Evolutionary conservation across 139 green algal species (phyloP), one percentile per base, ranked within the genome.

Genomic region (Diplosphaera chodatii): DNA sequence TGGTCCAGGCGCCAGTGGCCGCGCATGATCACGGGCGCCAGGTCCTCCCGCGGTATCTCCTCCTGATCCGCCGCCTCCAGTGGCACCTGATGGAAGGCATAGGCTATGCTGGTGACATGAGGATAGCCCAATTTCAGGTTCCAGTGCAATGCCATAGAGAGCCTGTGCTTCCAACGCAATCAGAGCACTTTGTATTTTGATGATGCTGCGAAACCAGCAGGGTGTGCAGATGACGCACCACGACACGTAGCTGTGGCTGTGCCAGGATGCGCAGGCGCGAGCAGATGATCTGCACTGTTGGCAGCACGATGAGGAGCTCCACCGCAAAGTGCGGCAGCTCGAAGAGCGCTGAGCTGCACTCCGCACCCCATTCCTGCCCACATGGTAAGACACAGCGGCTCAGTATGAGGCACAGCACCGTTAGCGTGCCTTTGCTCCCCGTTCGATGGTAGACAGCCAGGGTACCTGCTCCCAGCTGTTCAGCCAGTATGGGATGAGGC

Each of bases 301-400:
- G 90, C 67, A 96, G 83, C 55, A 96, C 87, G 34, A 96, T 83
- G 31, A 95, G 78, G 68, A 96, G 82, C 78, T 96, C 90, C 56
- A 91, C 63, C 3, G 90, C 90, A 83, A 95, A 96, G 74, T 95
- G 89, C 5, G 90, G 90, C 68, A 96, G 85, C 86, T 96, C 90
- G 71, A 95, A 96, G 28, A 88, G 70, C 75, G 87, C 79, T 41
- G 48, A 74, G 63, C 68, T 79, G 74, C 81, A 87, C 63, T 88
- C 83, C 40, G 83, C 81, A 33, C 83, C 83, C 76, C 80, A 88
- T 31, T 85, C 71, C 68, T 80, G 74, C 48, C 8, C 37, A 48
- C 37, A 48, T 48, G 6, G 37, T n/a, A n/a, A n/a, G n/a, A n/a
- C n/a, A n/a, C n/a, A n/a, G n/a, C n/a, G n/a, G n/a, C n/a, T n/a